Base-by-base conservation (phyloP, 306 rosid genomes). In the Boehmeria nivea region DNA sequence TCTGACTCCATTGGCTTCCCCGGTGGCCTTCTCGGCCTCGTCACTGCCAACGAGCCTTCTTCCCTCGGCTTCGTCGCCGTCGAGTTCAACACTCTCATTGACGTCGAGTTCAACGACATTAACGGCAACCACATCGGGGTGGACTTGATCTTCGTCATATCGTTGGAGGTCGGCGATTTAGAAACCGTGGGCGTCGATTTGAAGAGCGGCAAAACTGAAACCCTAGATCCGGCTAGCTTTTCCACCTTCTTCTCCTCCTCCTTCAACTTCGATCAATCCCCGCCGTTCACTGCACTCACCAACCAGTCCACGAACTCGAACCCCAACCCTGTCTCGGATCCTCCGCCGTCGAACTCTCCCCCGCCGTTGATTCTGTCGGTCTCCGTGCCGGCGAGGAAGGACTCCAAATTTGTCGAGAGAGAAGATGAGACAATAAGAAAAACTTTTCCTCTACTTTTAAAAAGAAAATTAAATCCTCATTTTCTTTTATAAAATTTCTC, bases 111-210 rank as follows among this genome's bases (percentile, higher is more conserved):
- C 64, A 75, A 77, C 42, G 99, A 93, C 66, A 81, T 87, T 68
- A 93, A 93, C 17, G 87, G 99, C 3, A 93, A 93, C 74, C 99
- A 93, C 61, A 96, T 93, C 16, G 99, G 96, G 1, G 71, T 93
- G 79, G 96, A 93, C 79, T 75, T 85, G 27, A 87, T 77, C 65
- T 78, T 77, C 42, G 80, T 87, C 75, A 78, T 93, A 28, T 93
- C 96, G 1, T 49, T 67, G 0, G 71, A 76, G 57, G 82, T 69
- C 24, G 60, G 72, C 14, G 89, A 93, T 67, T 75, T 93, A 75
- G 83, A 24, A 4, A 57, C 73, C 16, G 33, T 72, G 33, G 94
- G 64, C 12, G 26, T 93, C 34, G 96, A 93, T 78, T 87, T 93
- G 22, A 93, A 85, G 58, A 87, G 94, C 69, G 95, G 99, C n/a